phyloP scores from a whole-genome alignment of 2,329 filamentous ascomycete genomes.

The Amauroascus niger region DNA sequence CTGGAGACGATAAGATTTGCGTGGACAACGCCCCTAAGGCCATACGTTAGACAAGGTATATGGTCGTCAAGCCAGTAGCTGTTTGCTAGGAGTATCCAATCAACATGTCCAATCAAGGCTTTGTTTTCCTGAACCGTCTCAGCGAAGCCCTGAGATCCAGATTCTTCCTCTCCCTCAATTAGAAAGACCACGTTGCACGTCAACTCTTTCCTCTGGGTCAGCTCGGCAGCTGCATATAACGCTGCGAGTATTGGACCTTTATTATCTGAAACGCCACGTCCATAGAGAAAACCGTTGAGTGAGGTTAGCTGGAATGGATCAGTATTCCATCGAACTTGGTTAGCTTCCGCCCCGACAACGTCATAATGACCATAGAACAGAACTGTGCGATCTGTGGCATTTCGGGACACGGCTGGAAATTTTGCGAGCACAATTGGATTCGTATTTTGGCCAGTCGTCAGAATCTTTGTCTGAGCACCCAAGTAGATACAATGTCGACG shows the following conservation, averaged over 20 bases:
- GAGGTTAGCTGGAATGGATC: slow-evolving; percentile 88
- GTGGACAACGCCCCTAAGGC: slow-evolving; percentile 84
- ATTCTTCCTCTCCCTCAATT: slow-evolving; percentile 84
- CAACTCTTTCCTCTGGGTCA: slow-evolving; percentile 72
- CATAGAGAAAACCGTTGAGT: slow-evolving; percentile 85
- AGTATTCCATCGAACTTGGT: slow-evolving; percentile 69
- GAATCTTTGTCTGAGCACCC: slow-evolving; percentile 78
- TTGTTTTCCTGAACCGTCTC: slow-evolving; percentile 73
- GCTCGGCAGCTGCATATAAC: slow-evolving; percentile 82
- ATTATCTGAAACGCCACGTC: slow-evolving; percentile 93
- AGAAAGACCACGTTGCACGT: slow-evolving; percentile 79
- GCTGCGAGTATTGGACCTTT: slow-evolving; percentile 94
- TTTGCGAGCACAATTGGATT: slow-evolving; percentile 92
- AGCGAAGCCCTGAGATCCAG: slow-evolving; percentile 81
- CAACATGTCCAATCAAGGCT: slow-evolving; percentile 73
- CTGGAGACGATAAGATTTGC: slow-evolving; percentile 84
- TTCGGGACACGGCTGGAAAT: slow-evolving; percentile 65
- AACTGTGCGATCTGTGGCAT: slow-evolving; percentile 66
- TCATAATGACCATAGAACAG: slow-evolving; percentile 98
- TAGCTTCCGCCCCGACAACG: slow-evolving; percentile 80
- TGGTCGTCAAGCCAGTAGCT: slow-evolving; percentile 98
- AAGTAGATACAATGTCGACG: slow-evolving; percentile 85
- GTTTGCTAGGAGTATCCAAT: slow-evolving; percentile 92
- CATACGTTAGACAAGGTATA: slow-evolving; percentile 90
- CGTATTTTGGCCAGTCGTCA: slow-evolving; percentile 67